Base-by-base conservation (phyloP, 2,329 filamentous ascomycete genomes). In the Torrubiellomyces zombiae region DNA sequence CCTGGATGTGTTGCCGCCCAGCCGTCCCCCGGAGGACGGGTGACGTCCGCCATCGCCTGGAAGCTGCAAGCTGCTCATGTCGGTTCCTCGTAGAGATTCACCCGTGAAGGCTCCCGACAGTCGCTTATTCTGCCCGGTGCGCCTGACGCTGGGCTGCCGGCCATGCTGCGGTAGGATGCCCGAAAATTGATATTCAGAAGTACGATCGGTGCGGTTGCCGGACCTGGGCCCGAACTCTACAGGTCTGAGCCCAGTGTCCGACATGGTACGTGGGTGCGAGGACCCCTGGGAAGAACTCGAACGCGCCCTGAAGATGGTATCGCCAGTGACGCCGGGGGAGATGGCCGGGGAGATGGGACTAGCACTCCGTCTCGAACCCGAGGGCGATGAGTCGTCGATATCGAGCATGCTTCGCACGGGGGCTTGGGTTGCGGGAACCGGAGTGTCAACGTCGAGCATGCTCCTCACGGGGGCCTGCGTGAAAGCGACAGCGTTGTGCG, bases 391-490 rank as follows among this genome's bases (percentile, higher is more conserved):
- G 14, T 45, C 45, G 27, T 55, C 53, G 20, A 61, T 39, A 36
- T 63, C 60, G 16, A 69, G 48, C 60, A 67, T 67, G 38, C 62
- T 68, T 38, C 61, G 52, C 17, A 58, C 40, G 21, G 49, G 51
- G 4, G 53, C 39, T 13, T 42, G 44, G 9, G 50, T 48, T 5
- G 54, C 48, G 5, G 50, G 37, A 14, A 51, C 40, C 15, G 50
- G 54, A 27, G 52, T 51, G 35, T 58, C 58, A 33, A 72, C 53
- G 38, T 74, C 67, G 29, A 76, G 58, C 67, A 78, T 72, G 48
- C 70, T 78, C 34, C 72, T 62, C 25, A 74, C 57, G 5, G 66
- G 62, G 18, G 59, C 57, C 32, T 58, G 61, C n/a, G 56, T 57
- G n/a, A n/a, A n/a, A 32, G 50, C 57, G 32, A 40, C 46, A 38